Percentiles rank a stretch among this genome's conserved stretches.
These are phyloP conservation scores for Amylostereum areolatum DNA, from an alignment of 1,284 basidiomycete species.

Conservation along the genomic window DNA sequence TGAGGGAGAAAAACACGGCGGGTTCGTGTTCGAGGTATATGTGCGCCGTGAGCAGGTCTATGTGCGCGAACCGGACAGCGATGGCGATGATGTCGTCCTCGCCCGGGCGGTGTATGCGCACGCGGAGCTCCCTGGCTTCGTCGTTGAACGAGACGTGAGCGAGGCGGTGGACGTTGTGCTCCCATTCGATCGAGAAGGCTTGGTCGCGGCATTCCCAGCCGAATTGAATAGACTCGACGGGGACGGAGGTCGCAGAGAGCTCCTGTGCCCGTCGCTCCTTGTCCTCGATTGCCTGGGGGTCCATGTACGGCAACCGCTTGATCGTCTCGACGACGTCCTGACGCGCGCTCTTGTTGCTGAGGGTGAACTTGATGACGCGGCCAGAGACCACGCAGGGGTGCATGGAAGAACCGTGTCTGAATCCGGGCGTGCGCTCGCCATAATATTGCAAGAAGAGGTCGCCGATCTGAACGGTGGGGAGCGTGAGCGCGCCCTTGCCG, in stretches of 20 bases:
- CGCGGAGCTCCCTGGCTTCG: constrained; percentile 41
- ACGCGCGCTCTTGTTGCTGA: constrained; percentile 27
- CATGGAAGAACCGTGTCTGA: too few species aligned
- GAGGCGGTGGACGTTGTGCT: constrained; percentile 9
- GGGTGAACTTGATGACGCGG: constrained; percentile 30
- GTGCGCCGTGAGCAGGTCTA: constrained; percentile 28
- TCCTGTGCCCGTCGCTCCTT: constrained; percentile 18
- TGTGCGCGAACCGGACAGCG: constrained; percentile 38
- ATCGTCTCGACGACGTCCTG: constrained; percentile 35
- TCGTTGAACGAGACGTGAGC: constrained; percentile 32
- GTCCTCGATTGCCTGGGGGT: constrained; percentile 31
- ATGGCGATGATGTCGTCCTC: constrained; percentile 26
- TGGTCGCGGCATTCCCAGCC: constrained; percentile 51
- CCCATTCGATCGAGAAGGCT: constrained; percentile 53
- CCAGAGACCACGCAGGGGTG: constrained; percentile 21
- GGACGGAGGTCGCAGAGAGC: constrained; percentile 23
- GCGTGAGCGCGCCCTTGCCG: constrained; percentile 40
- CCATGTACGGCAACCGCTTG: constrained; percentile 34
- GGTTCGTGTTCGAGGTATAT: not conserved
- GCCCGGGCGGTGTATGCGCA: constrained; percentile 22
- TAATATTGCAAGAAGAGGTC: constrained; percentile 40
- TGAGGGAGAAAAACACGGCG: not conserved
- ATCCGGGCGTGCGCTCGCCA: constrained; percentile 20
- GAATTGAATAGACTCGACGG: constrained; percentile 34
- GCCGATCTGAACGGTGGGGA: constrained; percentile 35